Evolutionary conservation across 768 basidiomycete species (phyloP).

Genomic region (Rossbeevera mucosa): DNA sequence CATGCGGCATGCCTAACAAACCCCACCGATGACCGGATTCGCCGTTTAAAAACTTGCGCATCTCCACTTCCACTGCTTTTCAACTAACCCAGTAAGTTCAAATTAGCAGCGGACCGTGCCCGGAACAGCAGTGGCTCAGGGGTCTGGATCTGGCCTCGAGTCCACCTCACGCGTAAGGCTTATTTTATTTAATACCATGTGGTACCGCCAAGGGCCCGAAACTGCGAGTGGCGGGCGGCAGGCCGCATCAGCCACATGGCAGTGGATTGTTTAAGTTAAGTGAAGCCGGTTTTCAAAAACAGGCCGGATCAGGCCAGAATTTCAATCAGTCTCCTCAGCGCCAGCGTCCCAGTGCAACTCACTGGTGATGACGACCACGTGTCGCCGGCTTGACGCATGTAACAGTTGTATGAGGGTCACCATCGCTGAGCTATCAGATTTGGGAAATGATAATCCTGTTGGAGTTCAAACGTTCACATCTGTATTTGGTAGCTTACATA

Average conservation of each 20-base stretch:
- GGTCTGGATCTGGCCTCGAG: neutral
- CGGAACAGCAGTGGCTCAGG: conserved; percentile 1
- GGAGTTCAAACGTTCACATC: too few relatives aligned
- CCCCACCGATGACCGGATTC: neutral
- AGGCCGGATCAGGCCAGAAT: neutral
- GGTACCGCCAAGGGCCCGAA: neutral
- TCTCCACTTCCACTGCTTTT: neutral
- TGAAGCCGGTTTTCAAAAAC: too few relatives aligned
- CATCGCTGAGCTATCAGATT: too few relatives aligned
- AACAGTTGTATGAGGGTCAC: neutral
- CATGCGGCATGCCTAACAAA: conserved; percentile 1
- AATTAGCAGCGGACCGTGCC: neutral
- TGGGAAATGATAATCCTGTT: too few relatives aligned
- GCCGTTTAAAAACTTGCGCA: neutral
- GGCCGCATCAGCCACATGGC: neutral
- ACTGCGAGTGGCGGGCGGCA: neutral
- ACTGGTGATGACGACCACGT: neutral
- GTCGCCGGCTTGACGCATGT: neutral
- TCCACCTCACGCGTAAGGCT: neutral
- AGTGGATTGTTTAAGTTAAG: neutral
- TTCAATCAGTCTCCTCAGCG: neutral
- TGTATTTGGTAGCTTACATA: too few relatives aligned
- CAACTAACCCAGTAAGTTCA: neutral
- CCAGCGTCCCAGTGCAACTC: neutral
- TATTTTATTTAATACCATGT: neutral